A percentile compares a stretch with the other conserved stretches of the same genome.
These are phyloP conservation scores for Gracilaria gracilis DNA, from an alignment of 23 red algal species.

Conservation along the genomic window DNA sequence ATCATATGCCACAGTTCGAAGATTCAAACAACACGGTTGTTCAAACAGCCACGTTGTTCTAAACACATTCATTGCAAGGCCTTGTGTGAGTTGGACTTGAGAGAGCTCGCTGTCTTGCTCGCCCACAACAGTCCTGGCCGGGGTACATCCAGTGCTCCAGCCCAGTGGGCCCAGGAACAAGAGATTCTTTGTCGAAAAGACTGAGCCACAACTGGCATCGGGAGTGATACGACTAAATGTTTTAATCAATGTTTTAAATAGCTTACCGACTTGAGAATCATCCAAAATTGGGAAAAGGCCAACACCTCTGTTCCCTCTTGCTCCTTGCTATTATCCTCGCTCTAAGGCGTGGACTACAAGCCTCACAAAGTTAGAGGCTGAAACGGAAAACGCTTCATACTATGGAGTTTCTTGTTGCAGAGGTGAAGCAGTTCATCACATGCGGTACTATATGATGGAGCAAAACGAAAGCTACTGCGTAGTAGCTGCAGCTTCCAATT, in stretches of 20 bases:
- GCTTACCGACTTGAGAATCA: background rate
- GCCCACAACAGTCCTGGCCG: too few relatives aligned
- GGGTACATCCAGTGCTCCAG: too few relatives aligned
- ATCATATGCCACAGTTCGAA: too few relatives aligned
- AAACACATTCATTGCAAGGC: too few relatives aligned
- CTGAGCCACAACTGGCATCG: too few relatives aligned
- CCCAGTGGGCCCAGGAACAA: too few relatives aligned
- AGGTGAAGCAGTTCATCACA: background rate
- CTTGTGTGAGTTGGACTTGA: too few relatives aligned
- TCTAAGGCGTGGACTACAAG: background rate
- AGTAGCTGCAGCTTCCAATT: conserved; percentile 27
- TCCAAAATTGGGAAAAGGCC: conserved; percentile 23
- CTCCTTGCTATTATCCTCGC: background rate
- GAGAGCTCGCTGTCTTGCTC: too few relatives aligned
- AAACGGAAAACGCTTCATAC: conserved; percentile 24
- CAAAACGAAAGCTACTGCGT: background rate
- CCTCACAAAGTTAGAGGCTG: background rate
- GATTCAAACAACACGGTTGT: too few relatives aligned
- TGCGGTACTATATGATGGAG: background rate
- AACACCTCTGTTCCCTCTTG: background rate
- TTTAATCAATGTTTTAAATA: background rate
- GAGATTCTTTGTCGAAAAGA: too few relatives aligned
- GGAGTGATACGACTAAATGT: background rate
- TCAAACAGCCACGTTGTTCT: too few relatives aligned
- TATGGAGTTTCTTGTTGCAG: background rate